phyloP scores from a whole-genome alignment of 2,329 filamentous ascomycete genomes.

The Aschersonia sp. region DNA sequence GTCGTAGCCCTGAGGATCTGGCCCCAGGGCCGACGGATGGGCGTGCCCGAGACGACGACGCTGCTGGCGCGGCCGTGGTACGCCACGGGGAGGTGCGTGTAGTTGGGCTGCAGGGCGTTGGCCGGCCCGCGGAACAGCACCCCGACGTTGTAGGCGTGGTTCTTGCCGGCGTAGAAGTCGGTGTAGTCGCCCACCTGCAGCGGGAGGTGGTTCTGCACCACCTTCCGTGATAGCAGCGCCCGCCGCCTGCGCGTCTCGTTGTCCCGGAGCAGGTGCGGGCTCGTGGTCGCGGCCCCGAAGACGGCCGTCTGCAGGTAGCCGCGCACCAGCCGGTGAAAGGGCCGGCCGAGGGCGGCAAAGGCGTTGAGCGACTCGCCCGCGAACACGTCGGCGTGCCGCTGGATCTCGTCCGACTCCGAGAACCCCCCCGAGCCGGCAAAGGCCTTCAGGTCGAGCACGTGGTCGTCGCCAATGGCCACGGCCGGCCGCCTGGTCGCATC shows the following conservation, averaged over 20 bases:
- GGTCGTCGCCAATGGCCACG: conserved; percentile 55
- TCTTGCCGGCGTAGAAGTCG: conserved; percentile 69
- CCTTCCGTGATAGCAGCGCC: conserved; percentile 14
- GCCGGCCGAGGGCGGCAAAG: conserved; percentile 41
- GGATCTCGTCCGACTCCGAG: conserved; percentile 10
- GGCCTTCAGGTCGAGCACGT: conserved; percentile 53
- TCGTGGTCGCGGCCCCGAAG: conserved; percentile 36
- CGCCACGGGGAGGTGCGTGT: conserved; percentile 64
- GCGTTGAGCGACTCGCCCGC: conserved; percentile 14
- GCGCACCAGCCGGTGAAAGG: conserved; percentile 56
- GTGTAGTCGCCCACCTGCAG: conserved; percentile 72
- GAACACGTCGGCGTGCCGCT: conserved; percentile 13
- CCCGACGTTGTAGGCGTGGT: conserved; percentile 60
- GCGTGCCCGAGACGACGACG: conserved; percentile 60
- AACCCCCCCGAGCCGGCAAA: conserved; percentile 37
- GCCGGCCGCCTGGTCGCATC: conserved; percentile 46
- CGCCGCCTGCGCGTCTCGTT: conserved; percentile 16
- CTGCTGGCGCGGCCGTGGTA: conserved; percentile 71
- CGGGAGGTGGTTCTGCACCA: conserved; percentile 55
- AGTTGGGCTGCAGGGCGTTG: conserved; percentile 69
- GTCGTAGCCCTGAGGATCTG: conserved; percentile 42
- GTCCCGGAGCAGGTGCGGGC: conserved; percentile 18
- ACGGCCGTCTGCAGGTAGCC: conserved; percentile 47
- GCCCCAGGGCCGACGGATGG: conserved; percentile 56
- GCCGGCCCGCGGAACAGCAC: conserved; percentile 58